phyloP scores from a whole-genome alignment of 768 basidiomycete genomes.

The Rhodotorula kratochvilovae region DNA sequence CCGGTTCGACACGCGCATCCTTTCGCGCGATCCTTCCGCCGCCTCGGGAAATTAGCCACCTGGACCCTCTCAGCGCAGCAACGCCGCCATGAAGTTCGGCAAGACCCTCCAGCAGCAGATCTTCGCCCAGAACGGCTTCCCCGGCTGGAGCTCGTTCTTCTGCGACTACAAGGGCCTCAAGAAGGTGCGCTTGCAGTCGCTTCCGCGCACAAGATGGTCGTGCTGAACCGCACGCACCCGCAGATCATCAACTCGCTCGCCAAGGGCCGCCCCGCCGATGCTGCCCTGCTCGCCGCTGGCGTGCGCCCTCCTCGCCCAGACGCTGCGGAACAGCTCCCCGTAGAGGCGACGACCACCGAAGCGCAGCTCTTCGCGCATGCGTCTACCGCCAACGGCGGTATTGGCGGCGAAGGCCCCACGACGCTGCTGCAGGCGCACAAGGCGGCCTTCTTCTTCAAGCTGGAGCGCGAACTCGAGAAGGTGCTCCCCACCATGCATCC shows the following conservation, averaged over 20 bases:
- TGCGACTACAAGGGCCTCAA: slow-evolving; percentile 98
- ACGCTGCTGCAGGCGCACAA: slow-evolving; percentile 90
- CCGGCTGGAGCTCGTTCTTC: slow-evolving; percentile 93
- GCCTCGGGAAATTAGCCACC: no score
- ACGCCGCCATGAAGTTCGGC: slow-evolving; percentile 67
- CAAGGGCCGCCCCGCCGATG: slow-evolving; percentile 84
- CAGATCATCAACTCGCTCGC: slow-evolving; percentile 92
- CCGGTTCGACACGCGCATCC: neutral
- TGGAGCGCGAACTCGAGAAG: slow-evolving; percentile 96
- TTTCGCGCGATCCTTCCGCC: neutral
- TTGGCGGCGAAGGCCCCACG: slow-evolving; percentile 47
- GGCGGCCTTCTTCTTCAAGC: slow-evolving; percentile 97
- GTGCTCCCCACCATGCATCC: slow-evolving; percentile 50
- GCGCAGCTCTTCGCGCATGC: slow-evolving; percentile 37
- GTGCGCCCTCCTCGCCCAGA: slow-evolving; percentile 48
- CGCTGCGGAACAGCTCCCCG: slow-evolving; percentile 31
- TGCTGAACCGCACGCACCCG: neutral
- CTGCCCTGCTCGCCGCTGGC: slow-evolving; percentile 77
- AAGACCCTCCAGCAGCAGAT: slow-evolving; percentile 87
- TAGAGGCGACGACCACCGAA: slow-evolving; percentile 31
- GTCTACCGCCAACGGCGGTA: slow-evolving; percentile 23
- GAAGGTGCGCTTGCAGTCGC: slow-evolving; percentile 45
- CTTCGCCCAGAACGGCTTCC: slow-evolving; percentile 59
- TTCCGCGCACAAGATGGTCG: neutral
- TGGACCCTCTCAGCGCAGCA: no score